phyloP scores from a whole-genome alignment of 495 filamentous ascomycete species.

The Penicillium chermesinum region DNA sequence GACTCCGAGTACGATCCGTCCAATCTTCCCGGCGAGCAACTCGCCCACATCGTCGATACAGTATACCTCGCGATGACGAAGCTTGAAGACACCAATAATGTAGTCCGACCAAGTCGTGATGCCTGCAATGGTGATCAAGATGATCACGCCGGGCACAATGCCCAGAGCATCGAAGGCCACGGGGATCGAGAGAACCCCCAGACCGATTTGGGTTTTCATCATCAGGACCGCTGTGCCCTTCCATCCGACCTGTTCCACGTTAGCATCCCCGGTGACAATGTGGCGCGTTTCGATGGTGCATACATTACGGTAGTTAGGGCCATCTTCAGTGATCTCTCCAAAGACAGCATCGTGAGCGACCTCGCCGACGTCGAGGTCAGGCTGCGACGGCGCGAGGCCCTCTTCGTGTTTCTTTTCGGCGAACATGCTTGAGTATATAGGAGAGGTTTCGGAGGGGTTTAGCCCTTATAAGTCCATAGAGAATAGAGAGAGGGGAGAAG shows the following conservation, averaged over 20 bases:
- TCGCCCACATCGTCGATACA: slow-evolving; percentile 64
- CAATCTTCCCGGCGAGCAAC: slow-evolving; percentile 57
- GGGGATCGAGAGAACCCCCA: slow-evolving; percentile 60
- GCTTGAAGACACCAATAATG: slow-evolving; percentile 66
- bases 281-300: too few species aligned
- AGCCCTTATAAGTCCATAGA: too few species aligned
- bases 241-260: slow-evolving; percentile 27
- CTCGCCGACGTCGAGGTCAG: neutral
- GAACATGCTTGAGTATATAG: neutral
- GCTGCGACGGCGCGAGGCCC: neutral
- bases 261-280: too few species aligned
- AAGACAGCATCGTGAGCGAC: slow-evolving; percentile 16
- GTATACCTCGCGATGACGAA: slow-evolving; percentile 58
- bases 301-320: slow-evolving; percentile 20
- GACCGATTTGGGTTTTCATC: slow-evolving; percentile 49
- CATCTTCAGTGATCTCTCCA: slow-evolving; percentile 16
- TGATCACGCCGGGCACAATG: slow-evolving; percentile 49
- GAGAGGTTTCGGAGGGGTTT: too few species aligned
- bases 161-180: slow-evolving; percentile 55
- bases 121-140: slow-evolving; percentile 50
- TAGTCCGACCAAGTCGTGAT: slow-evolving; percentile 71
- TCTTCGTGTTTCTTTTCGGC: neutral
- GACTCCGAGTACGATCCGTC: slow-evolving; percentile 53
- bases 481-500: neutral
- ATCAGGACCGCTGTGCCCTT: slow-evolving; percentile 33